phyloP scores from a whole-genome alignment of 106 monocot genomes.

The Phalaenopsis aphrodite region DNA sequence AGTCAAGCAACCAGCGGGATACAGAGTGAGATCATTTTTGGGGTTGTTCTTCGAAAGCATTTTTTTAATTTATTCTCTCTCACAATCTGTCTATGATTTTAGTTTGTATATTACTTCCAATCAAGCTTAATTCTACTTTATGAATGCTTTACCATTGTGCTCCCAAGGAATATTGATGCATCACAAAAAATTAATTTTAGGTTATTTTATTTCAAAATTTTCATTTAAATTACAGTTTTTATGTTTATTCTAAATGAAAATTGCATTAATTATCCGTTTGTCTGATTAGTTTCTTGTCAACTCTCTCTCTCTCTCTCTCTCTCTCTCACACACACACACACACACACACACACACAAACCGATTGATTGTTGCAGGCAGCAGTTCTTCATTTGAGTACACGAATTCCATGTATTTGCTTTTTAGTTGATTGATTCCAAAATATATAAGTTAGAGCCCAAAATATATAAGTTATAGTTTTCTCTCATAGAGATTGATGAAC shows the following conservation, averaged over 20 bases:
- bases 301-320: too few relatives aligned
- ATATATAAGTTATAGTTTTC: too few relatives aligned
- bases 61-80: not conserved
- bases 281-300: too few relatives aligned
- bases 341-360: too few relatives aligned
- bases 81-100: not conserved
- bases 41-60: not conserved
- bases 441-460: too few relatives aligned
- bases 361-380: too few relatives aligned
- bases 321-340: too few relatives aligned
- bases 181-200: not conserved
- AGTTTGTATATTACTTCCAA: not conserved
- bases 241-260: not conserved
- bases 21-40: slow-evolving; percentile 41
- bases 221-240: not conserved
- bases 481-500: too few relatives aligned
- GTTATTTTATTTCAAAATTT: not conserved
- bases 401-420: too few relatives aligned
- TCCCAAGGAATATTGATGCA: not conserved
- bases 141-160: not conserved
- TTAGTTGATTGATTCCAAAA: too few relatives aligned
- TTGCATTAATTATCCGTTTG: too few relatives aligned
- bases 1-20: slow-evolving; percentile 73
- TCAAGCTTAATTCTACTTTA: not conserved
- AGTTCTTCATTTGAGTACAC: too few relatives aligned